Percentiles rank a stretch among this genome's conserved stretches.
phyloP scores from a whole-genome alignment of 164 flowering plant species.

The Macadamia integrifolia region DNA sequence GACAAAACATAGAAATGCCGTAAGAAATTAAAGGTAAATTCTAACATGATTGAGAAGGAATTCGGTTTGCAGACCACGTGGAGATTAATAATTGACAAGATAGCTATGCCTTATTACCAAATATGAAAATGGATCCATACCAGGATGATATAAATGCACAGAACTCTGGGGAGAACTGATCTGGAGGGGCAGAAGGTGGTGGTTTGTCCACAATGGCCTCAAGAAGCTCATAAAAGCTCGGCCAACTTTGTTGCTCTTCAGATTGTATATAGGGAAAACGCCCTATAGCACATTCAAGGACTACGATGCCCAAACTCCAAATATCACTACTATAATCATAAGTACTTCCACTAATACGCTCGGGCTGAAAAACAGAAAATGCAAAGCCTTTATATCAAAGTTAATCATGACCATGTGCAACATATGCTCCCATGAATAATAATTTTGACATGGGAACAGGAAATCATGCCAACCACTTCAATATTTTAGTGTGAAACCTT shows the following conservation, averaged over 20 bases:
- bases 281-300: conserved; percentile 95
- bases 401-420: not conserved
- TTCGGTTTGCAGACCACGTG: too few species aligned
- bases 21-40: too few species aligned
- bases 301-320: conserved; percentile 97
- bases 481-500: not conserved
- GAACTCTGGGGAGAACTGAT: conserved; percentile 98
- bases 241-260: conserved; percentile 70
- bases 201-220: conserved; percentile 78
- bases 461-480: not conserved
- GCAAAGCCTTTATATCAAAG: not conserved
- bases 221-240: conserved; percentile 87
- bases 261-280: conserved; percentile 79
- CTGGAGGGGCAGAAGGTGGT: conserved; percentile 87
- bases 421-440: not conserved
- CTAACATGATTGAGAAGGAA: too few species aligned
- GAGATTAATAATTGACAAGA: too few species aligned
- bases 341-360: conserved; percentile 86
- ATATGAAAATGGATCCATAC: conserved; percentile 28
- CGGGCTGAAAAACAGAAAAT: conserved; percentile 51
- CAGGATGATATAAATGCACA: conserved; percentile 89
- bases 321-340: conserved; percentile 93
- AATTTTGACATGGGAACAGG: not conserved
- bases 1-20: too few species aligned
- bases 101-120: not conserved